Conservation (phyloP, 805 yeast genomes). For the Cyberlindnera galapagoensis region DNA sequence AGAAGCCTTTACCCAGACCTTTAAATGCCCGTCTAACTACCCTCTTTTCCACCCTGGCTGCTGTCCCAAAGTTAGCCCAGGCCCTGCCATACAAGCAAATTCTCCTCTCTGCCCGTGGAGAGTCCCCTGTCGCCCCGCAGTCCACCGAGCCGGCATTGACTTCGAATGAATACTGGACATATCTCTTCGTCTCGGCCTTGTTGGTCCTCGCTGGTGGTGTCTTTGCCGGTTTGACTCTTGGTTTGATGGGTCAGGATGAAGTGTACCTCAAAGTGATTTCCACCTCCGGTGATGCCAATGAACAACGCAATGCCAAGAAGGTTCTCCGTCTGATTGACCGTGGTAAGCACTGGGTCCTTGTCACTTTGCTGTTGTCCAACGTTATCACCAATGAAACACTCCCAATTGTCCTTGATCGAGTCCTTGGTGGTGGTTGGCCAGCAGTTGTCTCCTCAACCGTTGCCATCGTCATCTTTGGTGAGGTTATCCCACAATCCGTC, state of each 20-base stretch:
- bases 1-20: slow-evolving; percentile 4
- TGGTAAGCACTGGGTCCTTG: slow-evolving; percentile 96
- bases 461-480: slow-evolving; percentile 90
- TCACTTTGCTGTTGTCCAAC: slow-evolving; percentile 76
- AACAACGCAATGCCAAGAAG: slow-evolving; percentile 59
- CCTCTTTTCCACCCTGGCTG: slow-evolving; percentile 7
- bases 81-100: slow-evolving; percentile 15
- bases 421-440: slow-evolving; percentile 96
- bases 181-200: slow-evolving; percentile 39
- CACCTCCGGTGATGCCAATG: slow-evolving; percentile 71
- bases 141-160: slow-evolving; percentile 10
- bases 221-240: slow-evolving; percentile 93
- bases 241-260: slow-evolving; percentile 97
- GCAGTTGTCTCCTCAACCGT: slow-evolving; percentile 94
- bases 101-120: slow-evolving; percentile 5
- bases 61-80: slow-evolving; percentile 9
- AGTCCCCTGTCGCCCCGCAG: background rate
- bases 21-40: slow-evolving; percentile 7
- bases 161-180: slow-evolving; percentile 21
- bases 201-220: slow-evolving; percentile 78
- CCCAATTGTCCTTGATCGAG: slow-evolving; percentile 88
- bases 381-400: slow-evolving; percentile 92
- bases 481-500: slow-evolving; percentile 89
- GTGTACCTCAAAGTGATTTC: slow-evolving; percentile 87
- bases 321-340: slow-evolving; percentile 67